Base-by-base conservation (phyloP, 2,329 filamentous ascomycete genomes). In the Leptographium flavum region DNA sequence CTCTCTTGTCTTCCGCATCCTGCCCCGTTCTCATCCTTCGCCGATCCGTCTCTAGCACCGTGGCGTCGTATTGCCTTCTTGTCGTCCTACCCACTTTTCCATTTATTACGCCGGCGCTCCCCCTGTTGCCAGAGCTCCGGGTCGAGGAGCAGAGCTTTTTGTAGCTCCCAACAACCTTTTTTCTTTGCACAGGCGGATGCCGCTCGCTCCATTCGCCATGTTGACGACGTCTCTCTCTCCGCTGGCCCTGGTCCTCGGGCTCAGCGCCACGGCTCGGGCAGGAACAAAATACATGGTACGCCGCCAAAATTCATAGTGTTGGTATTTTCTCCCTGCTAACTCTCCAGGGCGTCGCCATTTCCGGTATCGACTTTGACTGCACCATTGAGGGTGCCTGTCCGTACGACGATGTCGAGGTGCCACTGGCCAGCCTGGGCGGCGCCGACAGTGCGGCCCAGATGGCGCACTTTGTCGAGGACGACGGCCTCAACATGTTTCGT, bases 401-500 rank as follows among this genome's bases (percentile, higher is more conserved):
- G 19, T 44, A 59, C 10, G 54, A 52, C 1, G 52, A 55, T 17
- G 53, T 55, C 21, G 49, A 53, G 6, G 56, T 63, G 8, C 63
- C 66, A 7, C 45, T 63, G 3, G 35, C 49, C 5, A 39, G 49
- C 15, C 40, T 58, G 4, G 56, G 57, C 8, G 57, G 60, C 2
- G 52, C 54, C 7, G 60, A 64, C 49, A 60, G 60, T 21, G 51
- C 63, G 4, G 63, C 56, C 3, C 72, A 76, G 53, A 75, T 77
- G 65, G 60, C 70, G 45, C 74, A 79, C 53, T 79, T 77, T 50
- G 61, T 68, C 44, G 63, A 63, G 14, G 65, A 71, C 38, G 67
- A 73, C 53, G 62, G 65, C 40, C 60, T 79, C 44, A 78, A 77
- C 54, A 60, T 73, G 32, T 71, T 77, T 57, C 69, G 74, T 32